Evolutionary conservation across 208 protist species (phyloP), one percentile per base, ranked within the genome.

Genomic region (Crithidia fasciculata): DNA sequence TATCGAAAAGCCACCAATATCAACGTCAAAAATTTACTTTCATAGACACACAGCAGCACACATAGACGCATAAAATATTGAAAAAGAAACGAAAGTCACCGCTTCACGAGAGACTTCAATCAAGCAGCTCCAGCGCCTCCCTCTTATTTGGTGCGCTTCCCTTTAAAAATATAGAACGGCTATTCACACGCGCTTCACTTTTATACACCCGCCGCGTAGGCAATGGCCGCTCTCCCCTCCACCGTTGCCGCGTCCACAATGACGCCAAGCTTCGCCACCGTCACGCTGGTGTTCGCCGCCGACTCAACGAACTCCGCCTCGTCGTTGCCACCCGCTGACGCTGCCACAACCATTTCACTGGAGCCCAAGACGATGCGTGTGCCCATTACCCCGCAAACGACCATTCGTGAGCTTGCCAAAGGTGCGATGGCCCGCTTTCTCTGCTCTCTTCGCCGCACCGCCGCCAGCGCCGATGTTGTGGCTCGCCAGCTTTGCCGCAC

Each of bases 321-420:
- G 9, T 49, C 45, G 7, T 49, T 13, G 7, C 18, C 19, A 2
- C 2, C 36, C 41, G 16, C 41, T 3, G 13, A 0, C 5, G 3
- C 39, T 13, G 18, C 18, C 15, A 44, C 12, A 50, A 49, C 13
- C 6, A 1, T 19, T 9, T 37, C 54, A 3, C 9, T 56, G 39
- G 53, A 64, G 45, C 28, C 68, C 16, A 74, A 66, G 49, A 91
- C 85, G 39, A 81, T 95, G 47, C 89, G 92, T 39, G 92, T 96
- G 12, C 92, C 92, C 0, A 85, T 96, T 41, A 78, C 60, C 0
- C 66, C 84, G 10, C 72, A 82, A 16, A 94, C 85, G 7, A 93
- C 92, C 4, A 83, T 96, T 49, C 81, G 87, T 6, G 84, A 88
- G 39, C 83, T 96, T 3, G 92, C 88, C 13, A 96, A 95, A 73